phyloP scores from a whole-genome alignment of 2,329 filamentous ascomycete genomes.

The Epichloe hybrida region DNA sequence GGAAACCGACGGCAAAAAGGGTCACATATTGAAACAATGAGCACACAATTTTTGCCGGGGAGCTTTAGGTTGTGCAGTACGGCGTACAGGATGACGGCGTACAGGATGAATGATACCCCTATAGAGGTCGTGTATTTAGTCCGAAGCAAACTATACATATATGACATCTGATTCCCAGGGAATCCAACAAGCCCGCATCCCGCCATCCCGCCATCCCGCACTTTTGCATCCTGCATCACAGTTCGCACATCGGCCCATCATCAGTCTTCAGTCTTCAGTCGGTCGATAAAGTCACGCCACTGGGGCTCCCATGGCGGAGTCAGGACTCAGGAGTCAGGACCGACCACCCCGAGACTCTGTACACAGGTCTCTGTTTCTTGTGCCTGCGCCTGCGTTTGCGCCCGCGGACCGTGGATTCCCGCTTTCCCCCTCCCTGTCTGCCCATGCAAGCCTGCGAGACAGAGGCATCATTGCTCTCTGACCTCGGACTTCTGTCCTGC shows the following conservation, averaged over 20 bases:
- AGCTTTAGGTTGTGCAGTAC: background rate
- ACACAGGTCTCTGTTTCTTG: background rate
- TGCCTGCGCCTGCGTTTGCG: background rate
- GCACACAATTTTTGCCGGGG: background rate
- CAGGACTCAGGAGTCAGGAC: background rate
- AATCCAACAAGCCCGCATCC: background rate
- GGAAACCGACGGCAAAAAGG: background rate
- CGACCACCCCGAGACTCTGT: background rate
- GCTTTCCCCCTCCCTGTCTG: background rate
- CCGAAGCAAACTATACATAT: background rate
- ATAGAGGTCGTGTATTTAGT: background rate
- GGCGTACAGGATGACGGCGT: slow-evolving; percentile 7
- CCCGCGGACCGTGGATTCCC: background rate
- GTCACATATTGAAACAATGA: background rate
- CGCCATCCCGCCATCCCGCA: background rate
- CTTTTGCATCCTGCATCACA: background rate
- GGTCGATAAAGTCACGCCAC: slow-evolving; percentile 2
- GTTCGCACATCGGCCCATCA: background rate
- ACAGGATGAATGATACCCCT: slow-evolving; percentile 6
- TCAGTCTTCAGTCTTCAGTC: background rate
- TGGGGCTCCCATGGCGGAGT: slow-evolving; percentile 1
- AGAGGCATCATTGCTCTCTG: background rate
- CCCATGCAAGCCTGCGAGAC: background rate
- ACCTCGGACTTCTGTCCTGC: background rate
- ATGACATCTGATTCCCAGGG: too few relatives aligned